These are phyloP conservation scores for Lyophyllum shimeji DNA, from an alignment of 768 basidiomycete genomes.

Conservation along the genomic window DNA sequence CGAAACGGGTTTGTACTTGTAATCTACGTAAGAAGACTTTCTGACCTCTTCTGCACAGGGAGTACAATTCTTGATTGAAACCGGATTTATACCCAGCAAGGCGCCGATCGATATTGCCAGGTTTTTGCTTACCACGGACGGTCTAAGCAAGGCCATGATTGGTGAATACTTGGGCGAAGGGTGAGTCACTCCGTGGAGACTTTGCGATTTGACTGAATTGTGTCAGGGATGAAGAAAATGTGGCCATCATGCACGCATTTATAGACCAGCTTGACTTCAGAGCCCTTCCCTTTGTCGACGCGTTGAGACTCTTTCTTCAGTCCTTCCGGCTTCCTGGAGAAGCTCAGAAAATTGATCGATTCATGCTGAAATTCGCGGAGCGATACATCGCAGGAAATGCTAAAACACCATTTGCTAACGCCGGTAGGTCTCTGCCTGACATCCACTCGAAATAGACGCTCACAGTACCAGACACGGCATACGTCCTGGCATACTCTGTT, in stretches of 20 bases:
- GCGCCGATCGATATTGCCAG: constrained; percentile 76
- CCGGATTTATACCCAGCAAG: constrained; percentile 78
- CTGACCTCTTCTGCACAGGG: constrained; percentile 51
- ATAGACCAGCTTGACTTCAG: constrained; percentile 91
- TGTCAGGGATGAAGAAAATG: constrained; percentile 79
- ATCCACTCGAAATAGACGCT: neutral
- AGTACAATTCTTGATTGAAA: constrained; percentile 82
- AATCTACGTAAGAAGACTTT: neutral
- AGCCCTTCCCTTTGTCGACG: constrained; percentile 81
- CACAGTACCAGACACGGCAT: constrained; percentile 71
- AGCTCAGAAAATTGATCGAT: constrained; percentile 97
- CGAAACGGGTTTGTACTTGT: constrained; percentile 75
- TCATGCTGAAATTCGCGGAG: constrained; percentile 98
- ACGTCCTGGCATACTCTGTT: constrained; percentile 92
- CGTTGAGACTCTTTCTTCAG: constrained; percentile 87
- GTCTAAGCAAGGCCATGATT: constrained; percentile 92
- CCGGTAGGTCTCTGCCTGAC: constrained; percentile 53
- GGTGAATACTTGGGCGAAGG: constrained; percentile 98
- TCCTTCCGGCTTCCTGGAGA: constrained; percentile 97
- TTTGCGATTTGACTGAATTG: constrained; percentile 1
- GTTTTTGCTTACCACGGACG: constrained; percentile 88
- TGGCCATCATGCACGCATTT: constrained; percentile 96
- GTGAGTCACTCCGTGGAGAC: constrained; percentile 43
- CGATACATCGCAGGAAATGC: constrained; percentile 90
- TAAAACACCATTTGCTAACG: constrained; percentile 87